phyloP scores from a whole-genome alignment of 2,329 filamentous ascomycete species.

The Curvularia eragrostidis region DNA sequence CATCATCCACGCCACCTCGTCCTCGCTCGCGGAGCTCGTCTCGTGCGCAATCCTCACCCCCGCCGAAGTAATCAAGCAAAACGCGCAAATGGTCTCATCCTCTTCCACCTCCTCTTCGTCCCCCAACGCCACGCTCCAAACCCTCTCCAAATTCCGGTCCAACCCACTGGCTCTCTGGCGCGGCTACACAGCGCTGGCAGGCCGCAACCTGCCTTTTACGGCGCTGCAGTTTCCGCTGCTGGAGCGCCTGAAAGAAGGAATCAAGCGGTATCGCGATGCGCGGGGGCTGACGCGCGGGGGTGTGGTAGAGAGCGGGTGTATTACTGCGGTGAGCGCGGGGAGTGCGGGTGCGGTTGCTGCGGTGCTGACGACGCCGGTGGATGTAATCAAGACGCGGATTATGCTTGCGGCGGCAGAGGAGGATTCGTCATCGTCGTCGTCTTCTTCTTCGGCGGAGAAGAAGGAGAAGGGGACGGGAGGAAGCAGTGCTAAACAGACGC shows the following conservation, averaged over 20 bases:
- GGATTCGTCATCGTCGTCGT: neutral
- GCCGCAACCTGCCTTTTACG: constrained; percentile 85
- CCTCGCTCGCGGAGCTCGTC: constrained; percentile 78
- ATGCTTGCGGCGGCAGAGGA: constrained; percentile 67
- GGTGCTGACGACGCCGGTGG: constrained; percentile 83
- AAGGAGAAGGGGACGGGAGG: neutral
- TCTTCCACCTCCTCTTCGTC: constrained; percentile 23
- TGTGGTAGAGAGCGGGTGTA: constrained; percentile 69
- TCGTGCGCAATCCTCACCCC: constrained; percentile 88
- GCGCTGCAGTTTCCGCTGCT: constrained; percentile 89
- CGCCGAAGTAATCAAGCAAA: constrained; percentile 91
- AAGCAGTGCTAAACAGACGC: neutral
- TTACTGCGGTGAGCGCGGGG: constrained; percentile 78
- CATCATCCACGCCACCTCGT: constrained; percentile 74
- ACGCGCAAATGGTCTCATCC: constrained; percentile 78
- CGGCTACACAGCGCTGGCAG: constrained; percentile 82
- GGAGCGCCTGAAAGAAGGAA: constrained; percentile 68
- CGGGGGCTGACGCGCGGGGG: constrained; percentile 47
- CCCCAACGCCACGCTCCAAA: constrained; percentile 61
- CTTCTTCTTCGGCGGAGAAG: too few relatives aligned
- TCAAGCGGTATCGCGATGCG: constrained; percentile 57
- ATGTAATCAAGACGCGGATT: constrained; percentile 88
- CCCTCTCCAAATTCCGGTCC: constrained; percentile 63
- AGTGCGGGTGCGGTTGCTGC: constrained; percentile 76
- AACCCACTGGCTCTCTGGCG: constrained; percentile 64